phyloP scores from a whole-genome alignment of 371 early-diverging fungal genomes.

The Lichtheimia ramosa region DNA sequence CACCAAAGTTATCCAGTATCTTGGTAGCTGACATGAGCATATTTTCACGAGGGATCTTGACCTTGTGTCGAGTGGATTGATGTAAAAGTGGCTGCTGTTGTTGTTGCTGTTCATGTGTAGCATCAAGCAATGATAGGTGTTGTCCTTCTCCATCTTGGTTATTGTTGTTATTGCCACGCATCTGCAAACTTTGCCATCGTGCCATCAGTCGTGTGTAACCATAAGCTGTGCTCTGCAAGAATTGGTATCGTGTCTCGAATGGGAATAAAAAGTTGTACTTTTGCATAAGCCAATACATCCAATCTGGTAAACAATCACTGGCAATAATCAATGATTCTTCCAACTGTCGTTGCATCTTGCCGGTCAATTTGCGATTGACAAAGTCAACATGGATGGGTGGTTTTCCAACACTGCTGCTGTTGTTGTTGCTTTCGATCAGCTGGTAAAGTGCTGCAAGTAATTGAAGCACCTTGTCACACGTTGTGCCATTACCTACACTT shows the following conservation, averaged over 20 bases:
- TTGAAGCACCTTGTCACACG: slow-evolving; percentile 5
- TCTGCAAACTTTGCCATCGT: slow-evolving; percentile 54
- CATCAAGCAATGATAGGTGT: not conserved
- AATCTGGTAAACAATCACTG: slow-evolving; percentile 73
- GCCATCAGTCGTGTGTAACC: slow-evolving; percentile 78
- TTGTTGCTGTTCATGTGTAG: slow-evolving; percentile 6
- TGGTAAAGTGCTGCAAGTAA: not conserved
- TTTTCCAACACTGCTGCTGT: too few species aligned
- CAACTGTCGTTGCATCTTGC: slow-evolving; percentile 80
- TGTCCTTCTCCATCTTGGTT: slow-evolving; percentile 7
- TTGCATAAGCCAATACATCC: slow-evolving; percentile 65
- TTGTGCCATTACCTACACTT: not conserved
- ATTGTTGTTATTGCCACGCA: slow-evolving; percentile 30
- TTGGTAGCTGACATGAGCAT: slow-evolving; percentile 77
- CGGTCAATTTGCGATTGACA: slow-evolving; percentile 73
- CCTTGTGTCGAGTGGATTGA: slow-evolving; percentile 75
- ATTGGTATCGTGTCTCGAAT: slow-evolving; percentile 76
- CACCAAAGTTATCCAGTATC: slow-evolving; percentile 75
- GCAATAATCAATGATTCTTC: slow-evolving; percentile 87
- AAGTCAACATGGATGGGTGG: not conserved
- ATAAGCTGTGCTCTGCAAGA: slow-evolving; percentile 78
- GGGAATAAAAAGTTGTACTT: slow-evolving; percentile 78
- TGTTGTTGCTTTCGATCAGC: not conserved
- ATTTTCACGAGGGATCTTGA: slow-evolving; percentile 73
- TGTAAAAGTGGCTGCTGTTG: slow-evolving; percentile 57